Percentiles rank a stretch among this genome's conserved stretches.
Conservation (phyloP, 2,329 filamentous ascomycete genomes). For the Westerdykella sp. region DNA sequence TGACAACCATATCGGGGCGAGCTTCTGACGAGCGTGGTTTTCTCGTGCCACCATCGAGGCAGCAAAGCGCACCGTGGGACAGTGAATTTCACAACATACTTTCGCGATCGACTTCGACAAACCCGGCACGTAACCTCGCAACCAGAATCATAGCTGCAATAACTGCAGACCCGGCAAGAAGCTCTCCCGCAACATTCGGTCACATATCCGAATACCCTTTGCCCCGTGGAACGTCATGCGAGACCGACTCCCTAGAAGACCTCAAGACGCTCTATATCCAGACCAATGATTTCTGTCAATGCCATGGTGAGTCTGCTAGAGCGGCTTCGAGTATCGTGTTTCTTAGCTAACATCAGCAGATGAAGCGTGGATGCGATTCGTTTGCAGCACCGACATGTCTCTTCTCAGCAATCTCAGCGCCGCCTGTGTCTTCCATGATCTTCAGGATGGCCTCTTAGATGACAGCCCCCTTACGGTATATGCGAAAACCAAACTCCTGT, state of each 20-base stretch:
- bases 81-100: constrained; percentile 13
- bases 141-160: constrained; percentile 21
- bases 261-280: constrained; percentile 22
- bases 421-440: constrained; percentile 30
- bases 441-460: constrained; percentile 20
- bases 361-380: constrained; percentile 20
- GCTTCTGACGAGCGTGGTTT: constrained; percentile 6
- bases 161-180: constrained; percentile 15
- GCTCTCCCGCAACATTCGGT: constrained; percentile 18
- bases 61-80: constrained; percentile 13
- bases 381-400: constrained; percentile 25
- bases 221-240: constrained; percentile 3
- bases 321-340: too few relatives aligned
- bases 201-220: constrained; percentile 22
- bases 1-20: constrained; percentile 5
- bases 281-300: constrained; percentile 11
- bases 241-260: constrained; percentile 13
- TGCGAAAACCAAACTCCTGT: constrained; percentile 27
- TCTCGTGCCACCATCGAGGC: constrained; percentile 5
- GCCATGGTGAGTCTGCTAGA: constrained; percentile 10
- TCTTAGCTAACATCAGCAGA: constrained; percentile 11
- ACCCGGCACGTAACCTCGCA: constrained; percentile 18
- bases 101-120: constrained; percentile 14
- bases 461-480: constrained; percentile 28
- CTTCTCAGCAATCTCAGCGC: constrained; percentile 31